Conservation (phyloP, 805 yeast genomes). For the Candida insectalens region DNA sequence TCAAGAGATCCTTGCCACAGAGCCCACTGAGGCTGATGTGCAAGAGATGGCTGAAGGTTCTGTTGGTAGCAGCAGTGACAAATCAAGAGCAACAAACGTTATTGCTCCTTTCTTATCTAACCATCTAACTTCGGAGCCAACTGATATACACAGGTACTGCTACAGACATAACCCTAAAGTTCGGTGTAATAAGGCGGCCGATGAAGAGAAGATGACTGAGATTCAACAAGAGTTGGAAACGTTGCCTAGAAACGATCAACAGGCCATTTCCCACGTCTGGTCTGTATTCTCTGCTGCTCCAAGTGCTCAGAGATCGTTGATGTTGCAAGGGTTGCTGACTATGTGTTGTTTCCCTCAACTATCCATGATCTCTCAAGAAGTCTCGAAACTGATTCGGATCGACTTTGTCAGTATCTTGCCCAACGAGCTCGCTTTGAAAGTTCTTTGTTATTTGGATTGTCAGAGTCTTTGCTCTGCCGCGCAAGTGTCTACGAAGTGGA, state of each 20-base stretch:
- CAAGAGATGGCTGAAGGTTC: no score
- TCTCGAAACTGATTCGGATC: conserved; percentile 69
- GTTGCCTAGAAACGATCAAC: conserved; percentile 62
- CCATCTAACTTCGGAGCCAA: conserved; percentile 30
- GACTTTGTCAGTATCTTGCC: conserved; percentile 86
- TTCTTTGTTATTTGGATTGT: conserved; percentile 85
- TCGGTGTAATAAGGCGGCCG: conserved; percentile 60
- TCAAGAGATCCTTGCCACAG: no score
- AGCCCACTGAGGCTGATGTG: no score
- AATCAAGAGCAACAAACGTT: no score
- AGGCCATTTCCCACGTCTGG: conserved; percentile 77
- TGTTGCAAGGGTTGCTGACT: conserved; percentile 71
- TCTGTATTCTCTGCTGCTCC: conserved; percentile 72
- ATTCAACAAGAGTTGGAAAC: conserved; percentile 49
- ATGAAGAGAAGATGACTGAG: conserved; percentile 50
- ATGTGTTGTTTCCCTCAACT: conserved; percentile 95
- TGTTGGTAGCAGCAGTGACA: no score
- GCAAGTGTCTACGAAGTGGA: conserved; percentile 84
- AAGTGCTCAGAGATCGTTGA: conserved; percentile 56
- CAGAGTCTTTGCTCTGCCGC: conserved; percentile 91
- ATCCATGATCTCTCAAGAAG: conserved; percentile 75
- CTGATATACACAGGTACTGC: conserved; percentile 62
- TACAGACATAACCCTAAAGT: conserved; percentile 91
- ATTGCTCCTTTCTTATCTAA: conserved; percentile 26
- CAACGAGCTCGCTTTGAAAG: conserved; percentile 72